phyloP scores from a whole-genome alignment of 306 rosid species.

The Lathyrus oleraceus region DNA sequence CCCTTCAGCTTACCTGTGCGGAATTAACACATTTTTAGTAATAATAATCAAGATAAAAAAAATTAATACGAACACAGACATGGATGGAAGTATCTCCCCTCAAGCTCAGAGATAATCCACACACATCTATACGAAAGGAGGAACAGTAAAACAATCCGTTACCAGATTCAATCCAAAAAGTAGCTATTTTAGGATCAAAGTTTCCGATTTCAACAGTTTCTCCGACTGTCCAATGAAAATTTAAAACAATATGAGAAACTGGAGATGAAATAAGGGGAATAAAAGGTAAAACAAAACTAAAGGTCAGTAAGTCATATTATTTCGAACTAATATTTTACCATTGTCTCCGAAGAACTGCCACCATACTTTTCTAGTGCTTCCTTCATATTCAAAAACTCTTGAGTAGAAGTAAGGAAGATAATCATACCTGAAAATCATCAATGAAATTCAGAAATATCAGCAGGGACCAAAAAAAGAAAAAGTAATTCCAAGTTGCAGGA shows the following conservation, averaged over 20 bases:
- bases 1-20: constrained; percentile 83
- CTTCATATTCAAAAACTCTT: constrained; percentile 92
- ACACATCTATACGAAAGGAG: background rate
- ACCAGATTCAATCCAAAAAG: constrained; percentile 96
- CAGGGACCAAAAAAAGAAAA: background rate
- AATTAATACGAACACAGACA: constrained; percentile 8
- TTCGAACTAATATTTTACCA: constrained; percentile 47
- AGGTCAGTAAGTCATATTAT: background rate
- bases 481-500: constrained; percentile 9
- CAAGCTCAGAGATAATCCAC: constrained; percentile 14
- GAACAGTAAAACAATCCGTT: constrained; percentile 27
- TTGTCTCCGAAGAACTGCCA: constrained; percentile 97
- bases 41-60: constrained; percentile 31
- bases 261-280: background rate
- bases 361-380: constrained; percentile 86
- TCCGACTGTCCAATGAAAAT: constrained; percentile 65
- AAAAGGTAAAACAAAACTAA: background rate
- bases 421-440: constrained; percentile 65
- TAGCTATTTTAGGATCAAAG: constrained; percentile 90
- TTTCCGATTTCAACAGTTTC: constrained; percentile 89
- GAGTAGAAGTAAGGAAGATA: constrained; percentile 95
- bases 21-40: constrained; percentile 31
- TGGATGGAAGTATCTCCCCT: background rate
- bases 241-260: constrained; percentile 16
- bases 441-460: constrained; percentile 22